A percentile compares a stretch with the other conserved stretches of the same genome.
Conservation (phyloP, 768 basidiomycete species). For the Termitomyces sp. region DNA sequence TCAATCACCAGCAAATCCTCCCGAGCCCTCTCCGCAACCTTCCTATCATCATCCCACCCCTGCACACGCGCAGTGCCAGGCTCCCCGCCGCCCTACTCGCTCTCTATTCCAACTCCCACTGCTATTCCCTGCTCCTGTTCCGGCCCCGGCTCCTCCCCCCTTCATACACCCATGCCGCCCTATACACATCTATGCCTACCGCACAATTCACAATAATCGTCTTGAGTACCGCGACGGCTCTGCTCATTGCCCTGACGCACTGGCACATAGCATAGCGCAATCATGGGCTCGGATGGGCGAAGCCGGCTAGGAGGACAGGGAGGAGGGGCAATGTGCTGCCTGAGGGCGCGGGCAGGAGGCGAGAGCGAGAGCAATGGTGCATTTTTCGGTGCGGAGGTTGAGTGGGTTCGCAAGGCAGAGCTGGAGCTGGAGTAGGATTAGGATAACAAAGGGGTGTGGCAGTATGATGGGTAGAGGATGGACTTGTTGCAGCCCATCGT, state of each 20-base stretch:
- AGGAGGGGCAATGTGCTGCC: constrained; percentile 25
- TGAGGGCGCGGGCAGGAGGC: too few relatives aligned
- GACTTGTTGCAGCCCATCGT: too few relatives aligned
- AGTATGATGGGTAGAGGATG: too few relatives aligned
- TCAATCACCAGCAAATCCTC: constrained; percentile 1
- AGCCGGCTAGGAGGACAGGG: constrained; percentile 39
- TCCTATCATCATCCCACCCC: constrained; percentile 1
- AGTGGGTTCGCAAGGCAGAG: too few relatives aligned
- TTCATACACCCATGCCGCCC: constrained; percentile 28
- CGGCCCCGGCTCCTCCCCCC: neutral
- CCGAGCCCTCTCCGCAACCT: constrained; percentile 3
- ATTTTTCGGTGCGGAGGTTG: too few relatives aligned
- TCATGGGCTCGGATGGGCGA: constrained; percentile 60
- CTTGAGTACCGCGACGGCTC: constrained; percentile 73
- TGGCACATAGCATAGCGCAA: constrained; percentile 88
- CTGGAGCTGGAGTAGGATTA: too few relatives aligned
- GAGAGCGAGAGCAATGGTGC: too few relatives aligned
- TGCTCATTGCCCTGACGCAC: constrained; percentile 71
- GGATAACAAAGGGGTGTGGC: too few relatives aligned
- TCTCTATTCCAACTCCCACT: too few relatives aligned
- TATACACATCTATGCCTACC: constrained; percentile 65
- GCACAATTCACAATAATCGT: constrained; percentile 84
- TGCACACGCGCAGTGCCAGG: constrained; percentile 32
- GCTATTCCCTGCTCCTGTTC: neutral
- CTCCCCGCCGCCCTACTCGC: constrained; percentile 30